Conservation (phyloP, 805 yeast genomes). For the Candida broadrunensis region DNA sequence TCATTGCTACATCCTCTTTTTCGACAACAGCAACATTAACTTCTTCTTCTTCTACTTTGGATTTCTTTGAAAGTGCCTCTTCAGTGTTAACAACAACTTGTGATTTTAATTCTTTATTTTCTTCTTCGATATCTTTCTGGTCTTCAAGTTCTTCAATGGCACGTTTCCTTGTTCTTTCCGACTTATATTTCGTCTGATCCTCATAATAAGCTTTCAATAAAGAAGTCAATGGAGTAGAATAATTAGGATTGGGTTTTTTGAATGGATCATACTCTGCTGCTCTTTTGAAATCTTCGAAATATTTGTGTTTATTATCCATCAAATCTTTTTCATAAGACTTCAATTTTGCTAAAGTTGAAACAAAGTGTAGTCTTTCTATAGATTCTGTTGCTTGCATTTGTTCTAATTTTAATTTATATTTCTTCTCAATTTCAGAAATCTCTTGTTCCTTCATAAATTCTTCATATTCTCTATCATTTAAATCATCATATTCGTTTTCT, state of each 20-base stretch:
- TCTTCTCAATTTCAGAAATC: conserved; percentile 18
- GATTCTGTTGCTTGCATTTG: conserved; percentile 11
- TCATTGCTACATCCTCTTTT: not conserved
- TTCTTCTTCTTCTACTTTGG: not conserved
- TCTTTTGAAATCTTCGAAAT: conserved; percentile 26
- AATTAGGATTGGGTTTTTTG: no score
- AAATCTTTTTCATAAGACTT: conserved; percentile 34
- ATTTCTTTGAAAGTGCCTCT: not conserved
- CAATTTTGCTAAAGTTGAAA: conserved; percentile 14
- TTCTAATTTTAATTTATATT: conserved; percentile 13
- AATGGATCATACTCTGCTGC: not conserved
- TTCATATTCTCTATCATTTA: conserved; percentile 30
- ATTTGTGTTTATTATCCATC: conserved; percentile 32
- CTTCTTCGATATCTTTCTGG: not conserved
- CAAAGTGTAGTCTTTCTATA: conserved; percentile 11
- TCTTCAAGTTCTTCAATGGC: not conserved
- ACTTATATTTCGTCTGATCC: not conserved
- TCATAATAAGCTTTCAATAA: not conserved
- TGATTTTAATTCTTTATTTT: not conserved
- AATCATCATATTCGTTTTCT: conserved; percentile 19
- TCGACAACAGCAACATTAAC: not conserved
- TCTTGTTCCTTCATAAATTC: conserved; percentile 14
- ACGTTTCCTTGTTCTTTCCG: not conserved
- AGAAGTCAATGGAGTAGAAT: not conserved
- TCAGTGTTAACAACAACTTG: not conserved